Percentiles rank a stretch among this genome's conserved stretches.
phyloP scores from a whole-genome alignment of 2,329 filamentous ascomycete species.

The Sphaerulina musiva region DNA sequence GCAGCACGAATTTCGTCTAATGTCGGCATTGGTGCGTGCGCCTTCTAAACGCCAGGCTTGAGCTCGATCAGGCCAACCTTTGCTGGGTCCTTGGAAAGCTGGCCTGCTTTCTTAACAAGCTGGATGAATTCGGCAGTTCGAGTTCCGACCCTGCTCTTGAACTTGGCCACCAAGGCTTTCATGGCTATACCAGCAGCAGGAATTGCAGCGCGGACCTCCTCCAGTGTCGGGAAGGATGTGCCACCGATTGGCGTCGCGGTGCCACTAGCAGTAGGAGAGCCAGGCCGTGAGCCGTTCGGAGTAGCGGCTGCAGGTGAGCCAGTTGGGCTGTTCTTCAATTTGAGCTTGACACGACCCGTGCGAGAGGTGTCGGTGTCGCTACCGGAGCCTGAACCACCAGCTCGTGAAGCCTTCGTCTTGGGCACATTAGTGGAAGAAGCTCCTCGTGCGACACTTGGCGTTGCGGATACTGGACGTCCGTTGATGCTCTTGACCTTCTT shows the following conservation, averaged over 20 bases:
- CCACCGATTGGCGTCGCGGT: constrained; percentile 16
- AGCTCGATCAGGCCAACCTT: constrained; percentile 25
- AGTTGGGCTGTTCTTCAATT: constrained; percentile 46
- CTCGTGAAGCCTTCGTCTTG: constrained; percentile 10
- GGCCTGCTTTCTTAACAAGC: constrained; percentile 38
- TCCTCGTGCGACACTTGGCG: constrained; percentile 21
- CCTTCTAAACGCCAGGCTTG: constrained; percentile 14
- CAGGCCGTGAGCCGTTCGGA: constrained; percentile 31
- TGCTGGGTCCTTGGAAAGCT: constrained; percentile 20
- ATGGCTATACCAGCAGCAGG: constrained; percentile 42
- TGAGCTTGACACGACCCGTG: constrained; percentile 52
- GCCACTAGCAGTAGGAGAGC: constrained; percentile 27
- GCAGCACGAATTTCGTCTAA: not conserved
- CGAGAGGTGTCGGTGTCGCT: constrained; percentile 69
- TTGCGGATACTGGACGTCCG: constrained; percentile 34
- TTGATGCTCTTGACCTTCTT: constrained; percentile 55
- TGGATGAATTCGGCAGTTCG: constrained; percentile 38
- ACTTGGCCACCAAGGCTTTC: constrained; percentile 36
- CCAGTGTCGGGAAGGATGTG: constrained; percentile 36
- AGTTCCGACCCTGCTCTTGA: constrained; percentile 38
- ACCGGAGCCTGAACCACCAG: constrained; percentile 49
- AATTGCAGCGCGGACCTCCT: constrained; percentile 42
- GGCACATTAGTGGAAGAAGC: constrained; percentile 19
- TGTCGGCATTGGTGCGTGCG: not conserved
- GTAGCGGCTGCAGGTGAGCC: constrained; percentile 35